Base-by-base conservation (phyloP, 257 asterid genomes). In the Solanum chaucha region DNA sequence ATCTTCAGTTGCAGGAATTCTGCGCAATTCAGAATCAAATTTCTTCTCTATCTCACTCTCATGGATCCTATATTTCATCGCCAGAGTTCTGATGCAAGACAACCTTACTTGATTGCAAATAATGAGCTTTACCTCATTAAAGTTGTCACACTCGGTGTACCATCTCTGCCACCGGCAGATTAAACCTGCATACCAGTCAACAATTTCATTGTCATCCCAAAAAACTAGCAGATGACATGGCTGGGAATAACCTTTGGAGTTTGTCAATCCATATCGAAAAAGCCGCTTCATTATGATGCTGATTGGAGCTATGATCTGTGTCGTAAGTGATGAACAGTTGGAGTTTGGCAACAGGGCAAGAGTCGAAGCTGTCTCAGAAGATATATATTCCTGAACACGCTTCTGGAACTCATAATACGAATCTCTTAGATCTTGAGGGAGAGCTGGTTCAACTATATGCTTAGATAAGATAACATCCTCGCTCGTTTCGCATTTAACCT, bases 131-230 rank as follows among this genome's bases (percentile, higher is more conserved):
- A 96, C 92, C 88, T 94, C 95, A 82, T 36, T 70, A n/a, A 93
- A 92, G 89, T 97, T 97, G 86, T 92, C 93, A 68, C 95, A 93
- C 80, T 91, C 93, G 2, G 75, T 87, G 87, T 92, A 94, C 99
- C 99, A 97, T 90, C 94, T 93, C 78, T 93, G 92, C 97, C 96
- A 96, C 70, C 99, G 93, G 41, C 44, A 83, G 67, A 91, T 96
- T 89, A 97, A 83, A 83, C 99, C 99, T 17, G 96, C 87, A 91
- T 92, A 95, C 98, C 98, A 97, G 87, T 92, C 93, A 38, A 97
- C 88, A 19, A 97, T 97, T 82, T 92, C 97, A 93, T 87, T 51
- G 64, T 91, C 94, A 30, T 95, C 99, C 40, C 91, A 93, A 88
- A 97, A 87, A 84, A 97, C 86, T 30, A 97, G 93, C 34, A 89